Conservation (phyloP, 2,329 filamentous ascomycete species). For the Aspergillus neotritici region DNA sequence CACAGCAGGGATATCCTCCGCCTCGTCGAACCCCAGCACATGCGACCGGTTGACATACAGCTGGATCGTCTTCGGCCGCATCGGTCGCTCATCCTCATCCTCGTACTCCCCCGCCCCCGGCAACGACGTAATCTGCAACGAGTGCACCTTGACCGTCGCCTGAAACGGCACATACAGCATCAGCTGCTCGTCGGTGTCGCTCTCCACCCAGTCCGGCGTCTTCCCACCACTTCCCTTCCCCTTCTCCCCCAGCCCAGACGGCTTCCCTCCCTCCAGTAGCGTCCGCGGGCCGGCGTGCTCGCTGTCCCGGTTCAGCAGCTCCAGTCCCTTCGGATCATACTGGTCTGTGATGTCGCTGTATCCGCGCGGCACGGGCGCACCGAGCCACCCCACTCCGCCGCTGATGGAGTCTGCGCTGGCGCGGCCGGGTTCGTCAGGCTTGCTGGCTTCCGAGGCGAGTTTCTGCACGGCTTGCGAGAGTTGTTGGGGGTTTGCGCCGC, state of each 20-base stretch:
- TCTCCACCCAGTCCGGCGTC: constrained; percentile 82
- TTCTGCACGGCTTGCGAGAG: constrained; percentile 67
- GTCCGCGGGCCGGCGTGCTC: constrained; percentile 66
- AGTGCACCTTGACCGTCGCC: constrained; percentile 81
- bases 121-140: constrained; percentile 76
- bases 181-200: constrained; percentile 93
- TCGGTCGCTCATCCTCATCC: constrained; percentile 67
- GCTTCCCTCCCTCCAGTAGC: constrained; percentile 66
- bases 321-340: constrained; percentile 71
- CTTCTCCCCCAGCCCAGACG: constrained; percentile 51
- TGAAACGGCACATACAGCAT: constrained; percentile 91
- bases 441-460: constrained; percentile 59
- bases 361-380: constrained; percentile 67
- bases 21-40: constrained; percentile 91
- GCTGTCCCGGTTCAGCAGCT: constrained; percentile 81
- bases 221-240: constrained; percentile 47
- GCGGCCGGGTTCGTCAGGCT: constrained; percentile 38
- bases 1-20: constrained; percentile 74
- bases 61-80: constrained; percentile 76
- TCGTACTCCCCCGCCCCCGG: constrained; percentile 52
- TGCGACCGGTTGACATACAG: constrained; percentile 84
- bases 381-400: constrained; percentile 57
- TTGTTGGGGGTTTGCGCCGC: constrained; percentile 66
- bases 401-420: constrained; percentile 40
- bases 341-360: constrained; percentile 80